Base-by-base conservation (phyloP, 1,284 basidiomycete species). In the Ustilago hordei region DNA sequence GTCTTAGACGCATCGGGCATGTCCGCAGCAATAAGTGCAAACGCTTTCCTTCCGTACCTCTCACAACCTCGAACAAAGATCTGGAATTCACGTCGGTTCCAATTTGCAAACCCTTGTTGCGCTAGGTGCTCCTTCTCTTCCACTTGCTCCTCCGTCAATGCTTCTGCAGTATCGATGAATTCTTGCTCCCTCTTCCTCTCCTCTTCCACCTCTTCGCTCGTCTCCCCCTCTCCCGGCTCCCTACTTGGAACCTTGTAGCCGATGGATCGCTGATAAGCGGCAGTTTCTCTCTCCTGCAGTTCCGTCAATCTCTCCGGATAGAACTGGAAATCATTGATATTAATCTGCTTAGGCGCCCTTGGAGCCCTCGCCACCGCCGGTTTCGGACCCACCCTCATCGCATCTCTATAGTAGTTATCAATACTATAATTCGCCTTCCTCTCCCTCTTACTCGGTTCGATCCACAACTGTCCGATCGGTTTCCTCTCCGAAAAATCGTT, bases 291-390 rank as follows among this genome's bases (percentile, higher is more conserved):
- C 81, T 97, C 93, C 86, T 98, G 95, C 53, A 98, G 88, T 81
- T 92, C 92, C 11, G 91, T 89, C 9, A 99, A 88, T 55, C 92
- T 89, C 0, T 91, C 90, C 3, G 95, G 93, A 88, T 94, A 98
- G 89, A 99, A 99, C 85, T 99, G 96, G 89, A 95, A 98, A 86
- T 98, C 96, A 88, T 96, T 92, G 78, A 94, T 95, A 15, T 90
- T 88, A 67, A 95, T 90, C 87, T 97, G 94, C 87, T 96, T 96
- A 11, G 95, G 95, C 3, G 94, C 93, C 19, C 93, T 89, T 2
- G 94, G 93, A 39, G 94, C 87, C 86, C 94, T 95, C 0, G 93
- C 91, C 8, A 90, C 91, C 85, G 95, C 94, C 72, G 92, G 90
- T 73, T 83, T 84, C 65, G 85, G 56, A 4, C 92, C 91, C 45